These are phyloP conservation scores for Globisporangium paddicum DNA, from an alignment of 352 stramenopile species.

Conservation along the genomic window DNA sequence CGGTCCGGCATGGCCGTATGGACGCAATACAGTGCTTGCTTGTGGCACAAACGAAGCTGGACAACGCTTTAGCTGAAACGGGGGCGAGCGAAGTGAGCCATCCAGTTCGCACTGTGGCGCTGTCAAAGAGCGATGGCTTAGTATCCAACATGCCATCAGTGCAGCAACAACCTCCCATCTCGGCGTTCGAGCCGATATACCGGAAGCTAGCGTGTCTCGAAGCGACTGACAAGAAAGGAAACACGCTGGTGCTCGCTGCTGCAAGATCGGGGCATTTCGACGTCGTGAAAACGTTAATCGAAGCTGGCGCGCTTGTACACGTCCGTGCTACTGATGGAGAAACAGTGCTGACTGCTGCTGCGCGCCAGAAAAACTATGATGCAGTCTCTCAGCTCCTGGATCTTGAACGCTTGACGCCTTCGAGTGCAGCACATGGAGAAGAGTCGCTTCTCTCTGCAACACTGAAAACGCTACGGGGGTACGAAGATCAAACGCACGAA, in stretches of 20 bases:
- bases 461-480: background rate
- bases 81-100: too few relatives aligned
- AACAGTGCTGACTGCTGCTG: conserved; percentile 5
- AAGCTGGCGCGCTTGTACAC: background rate
- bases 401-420: background rate
- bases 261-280: background rate
- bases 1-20: background rate
- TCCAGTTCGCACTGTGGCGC: too few relatives aligned
- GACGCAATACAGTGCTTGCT: background rate
- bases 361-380: background rate
- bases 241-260: background rate
- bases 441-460: background rate
- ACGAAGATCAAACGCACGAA: background rate
- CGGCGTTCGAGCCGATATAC: background rate
- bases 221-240: background rate
- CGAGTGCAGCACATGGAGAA: too few relatives aligned
- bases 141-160: too few relatives aligned
- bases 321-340: background rate
- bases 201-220: background rate
- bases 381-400: background rate
- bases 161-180: too few relatives aligned
- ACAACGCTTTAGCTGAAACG: background rate
- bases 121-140: too few relatives aligned
- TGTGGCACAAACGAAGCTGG: background rate
- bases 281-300: background rate